Conservation (phyloP, 2,329 filamentous ascomycete genomes). For the Talaromyces sp. region DNA sequence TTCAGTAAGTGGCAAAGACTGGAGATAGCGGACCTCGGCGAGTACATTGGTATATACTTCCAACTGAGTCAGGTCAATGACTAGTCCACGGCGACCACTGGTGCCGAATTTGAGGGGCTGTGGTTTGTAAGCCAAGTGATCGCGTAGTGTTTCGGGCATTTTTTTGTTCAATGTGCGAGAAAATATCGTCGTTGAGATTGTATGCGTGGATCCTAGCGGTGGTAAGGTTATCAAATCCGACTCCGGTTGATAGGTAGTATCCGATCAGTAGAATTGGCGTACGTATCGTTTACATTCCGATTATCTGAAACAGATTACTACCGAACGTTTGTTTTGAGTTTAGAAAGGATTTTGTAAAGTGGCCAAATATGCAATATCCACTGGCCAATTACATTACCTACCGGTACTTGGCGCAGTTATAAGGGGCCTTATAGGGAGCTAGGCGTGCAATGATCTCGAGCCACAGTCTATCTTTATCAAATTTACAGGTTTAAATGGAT, state of each 20-base stretch:
- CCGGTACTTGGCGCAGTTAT: neutral
- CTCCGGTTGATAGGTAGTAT: neutral
- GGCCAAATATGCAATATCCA: neutral
- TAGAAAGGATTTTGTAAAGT: neutral
- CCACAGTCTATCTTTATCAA: neutral
- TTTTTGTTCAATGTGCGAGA: neutral
- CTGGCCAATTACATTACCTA: neutral
- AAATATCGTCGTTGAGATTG: neutral
- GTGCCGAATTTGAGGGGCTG: conserved; percentile 34
- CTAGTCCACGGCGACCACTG: conserved; percentile 32
- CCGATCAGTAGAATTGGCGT: neutral
- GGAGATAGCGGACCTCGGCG: conserved; percentile 32
- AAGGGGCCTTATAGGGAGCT: neutral
- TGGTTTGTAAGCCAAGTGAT: conserved; percentile 25
- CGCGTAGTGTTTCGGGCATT: neutral
- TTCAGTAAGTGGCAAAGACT: conserved; percentile 24
- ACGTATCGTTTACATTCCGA: neutral
- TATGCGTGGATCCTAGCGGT: neutral
- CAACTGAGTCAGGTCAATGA: conserved; percentile 32
- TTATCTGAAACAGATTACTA: neutral
- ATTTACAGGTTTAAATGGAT: neutral
- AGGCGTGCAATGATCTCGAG: neutral
- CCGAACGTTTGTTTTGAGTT: neutral
- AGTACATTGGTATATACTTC: conserved; percentile 35
- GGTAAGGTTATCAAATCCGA: neutral